Evolutionary conservation across 192 early-diverging fungal genomes (phyloP).

Genomic region (Allomyces macrogynus): DNA sequence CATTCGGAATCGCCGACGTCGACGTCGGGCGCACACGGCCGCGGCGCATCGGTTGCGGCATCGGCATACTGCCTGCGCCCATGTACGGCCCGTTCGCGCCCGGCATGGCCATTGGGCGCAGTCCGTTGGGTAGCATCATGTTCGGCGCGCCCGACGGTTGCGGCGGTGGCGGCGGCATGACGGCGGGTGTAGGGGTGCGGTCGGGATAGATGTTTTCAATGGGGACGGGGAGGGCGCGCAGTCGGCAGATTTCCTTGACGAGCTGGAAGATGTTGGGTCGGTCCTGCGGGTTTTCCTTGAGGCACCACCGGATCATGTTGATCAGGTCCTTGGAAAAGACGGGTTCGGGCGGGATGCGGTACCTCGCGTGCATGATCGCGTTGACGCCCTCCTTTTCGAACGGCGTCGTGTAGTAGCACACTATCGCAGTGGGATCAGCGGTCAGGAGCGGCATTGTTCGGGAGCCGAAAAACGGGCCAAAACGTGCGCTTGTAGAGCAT

Average conservation of each 20-base stretch:
- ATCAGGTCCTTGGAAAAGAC: slow-evolving; percentile 34
- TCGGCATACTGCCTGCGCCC: no score
- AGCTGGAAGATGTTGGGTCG: slow-evolving; percentile 68
- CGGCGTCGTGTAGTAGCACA: slow-evolving; percentile 80
- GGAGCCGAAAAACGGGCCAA: no score
- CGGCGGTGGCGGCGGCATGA: neutral
- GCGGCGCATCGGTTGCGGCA: no score
- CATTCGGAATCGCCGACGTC: no score
- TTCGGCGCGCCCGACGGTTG: no score
- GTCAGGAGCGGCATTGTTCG: no score
- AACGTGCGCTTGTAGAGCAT: slow-evolving; percentile 65
- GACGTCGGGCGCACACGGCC: no score
- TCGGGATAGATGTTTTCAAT: slow-evolving; percentile 19
- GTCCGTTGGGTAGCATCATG: neutral
- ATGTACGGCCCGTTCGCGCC: neutral
- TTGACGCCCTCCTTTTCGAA: slow-evolving; percentile 77
- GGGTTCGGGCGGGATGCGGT: slow-evolving; percentile 54
- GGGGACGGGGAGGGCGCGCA: slow-evolving; percentile 39
- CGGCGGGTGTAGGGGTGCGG: neutral
- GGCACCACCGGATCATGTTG: slow-evolving; percentile 33
- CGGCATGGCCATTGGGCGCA: neutral
- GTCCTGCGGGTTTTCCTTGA: slow-evolving; percentile 50
- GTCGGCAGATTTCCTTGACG: slow-evolving; percentile 34
- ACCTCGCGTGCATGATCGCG: slow-evolving; percentile 73
- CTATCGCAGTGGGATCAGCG: no score